phyloP scores from a whole-genome alignment of 2,329 filamentous ascomycete species.

The Penicillium psychrosexuale region DNA sequence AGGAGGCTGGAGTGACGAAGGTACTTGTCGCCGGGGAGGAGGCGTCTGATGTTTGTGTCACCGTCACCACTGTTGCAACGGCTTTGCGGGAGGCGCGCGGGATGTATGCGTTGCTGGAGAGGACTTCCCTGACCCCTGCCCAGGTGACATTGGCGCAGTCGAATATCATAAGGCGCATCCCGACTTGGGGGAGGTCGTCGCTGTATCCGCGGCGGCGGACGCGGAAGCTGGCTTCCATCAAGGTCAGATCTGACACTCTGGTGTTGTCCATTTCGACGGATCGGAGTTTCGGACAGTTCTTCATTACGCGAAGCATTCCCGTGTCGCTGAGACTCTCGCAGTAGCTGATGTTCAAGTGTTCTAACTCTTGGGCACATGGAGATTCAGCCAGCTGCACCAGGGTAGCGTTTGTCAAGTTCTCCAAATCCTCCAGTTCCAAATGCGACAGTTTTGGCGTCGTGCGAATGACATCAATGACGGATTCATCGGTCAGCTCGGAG shows the following conservation, averaged over 20 bases:
- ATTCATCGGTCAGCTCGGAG: slow-evolving; percentile 67
- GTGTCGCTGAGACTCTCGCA: slow-evolving; percentile 81
- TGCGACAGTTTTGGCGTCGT: slow-evolving; percentile 76
- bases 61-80: slow-evolving; percentile 30
- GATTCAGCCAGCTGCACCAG: slow-evolving; percentile 73
- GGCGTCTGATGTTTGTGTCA: slow-evolving; percentile 29
- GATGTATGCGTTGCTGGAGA: slow-evolving; percentile 78
- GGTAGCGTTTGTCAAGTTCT: slow-evolving; percentile 69
- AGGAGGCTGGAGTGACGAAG: slow-evolving; percentile 22
- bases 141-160: slow-evolving; percentile 92
- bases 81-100: slow-evolving; percentile 48
- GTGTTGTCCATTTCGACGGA: slow-evolving; percentile 91
- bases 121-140: slow-evolving; percentile 82
- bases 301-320: slow-evolving; percentile 79
- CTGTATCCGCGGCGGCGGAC: slow-evolving; percentile 63
- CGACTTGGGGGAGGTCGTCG: slow-evolving; percentile 53
- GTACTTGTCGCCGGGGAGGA: slow-evolving; percentile 26
- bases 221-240: slow-evolving; percentile 80
- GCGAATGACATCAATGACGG: slow-evolving; percentile 68
- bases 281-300: slow-evolving; percentile 65
- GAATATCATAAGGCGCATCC: slow-evolving; percentile 76
- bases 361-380: slow-evolving; percentile 67
- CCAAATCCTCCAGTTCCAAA: slow-evolving; percentile 84
- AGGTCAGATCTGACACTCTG: slow-evolving; percentile 77
- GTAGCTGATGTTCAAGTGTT: slow-evolving; percentile 83